These are phyloP conservation scores for Candida maris DNA, from an alignment of 805 yeast species.

Conservation along the genomic window DNA sequence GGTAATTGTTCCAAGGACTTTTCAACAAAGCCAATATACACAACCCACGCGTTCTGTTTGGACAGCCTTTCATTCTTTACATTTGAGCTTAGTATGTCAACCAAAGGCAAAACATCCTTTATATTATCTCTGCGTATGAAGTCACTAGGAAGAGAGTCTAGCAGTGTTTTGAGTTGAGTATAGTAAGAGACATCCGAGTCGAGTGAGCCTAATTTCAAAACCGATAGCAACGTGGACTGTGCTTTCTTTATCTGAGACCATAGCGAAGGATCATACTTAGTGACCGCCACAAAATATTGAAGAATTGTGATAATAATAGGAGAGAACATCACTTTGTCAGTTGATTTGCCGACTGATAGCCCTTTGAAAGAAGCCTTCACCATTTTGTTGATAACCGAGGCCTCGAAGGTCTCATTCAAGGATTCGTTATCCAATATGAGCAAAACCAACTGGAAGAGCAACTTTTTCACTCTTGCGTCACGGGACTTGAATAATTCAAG, in stretches of 20 bases:
- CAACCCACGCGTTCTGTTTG: slow-evolving; percentile 27
- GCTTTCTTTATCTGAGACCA: slow-evolving; percentile 51
- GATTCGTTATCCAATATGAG: slow-evolving; percentile 22
- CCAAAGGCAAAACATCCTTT: slow-evolving; percentile 8
- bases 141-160: slow-evolving; percentile 21
- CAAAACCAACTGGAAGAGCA: slow-evolving; percentile 37
- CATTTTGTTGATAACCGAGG: slow-evolving; percentile 36
- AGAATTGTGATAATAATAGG: slow-evolving; percentile 46
- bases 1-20: slow-evolving; percentile 1
- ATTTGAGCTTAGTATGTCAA: slow-evolving; percentile 18
- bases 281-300: slow-evolving; percentile 41
- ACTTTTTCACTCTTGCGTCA: slow-evolving; percentile 40
- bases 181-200: slow-evolving; percentile 52
- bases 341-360: slow-evolving; percentile 33
- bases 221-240: slow-evolving; percentile 40
- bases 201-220: slow-evolving; percentile 52
- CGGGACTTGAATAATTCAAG: slow-evolving; percentile 40
- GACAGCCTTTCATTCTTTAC: slow-evolving; percentile 25
- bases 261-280: slow-evolving; percentile 44
- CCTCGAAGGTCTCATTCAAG: slow-evolving; percentile 21
- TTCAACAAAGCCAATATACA: slow-evolving; percentile 17
- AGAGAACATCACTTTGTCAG: slow-evolving; percentile 42
- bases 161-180: slow-evolving; percentile 15
- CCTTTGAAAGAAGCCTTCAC: slow-evolving; percentile 44
- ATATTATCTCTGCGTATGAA: slow-evolving; percentile 11